These are phyloP conservation scores for Diutina sp. DNA, from an alignment of 1,139 yeast species.

Conservation along the genomic window DNA sequence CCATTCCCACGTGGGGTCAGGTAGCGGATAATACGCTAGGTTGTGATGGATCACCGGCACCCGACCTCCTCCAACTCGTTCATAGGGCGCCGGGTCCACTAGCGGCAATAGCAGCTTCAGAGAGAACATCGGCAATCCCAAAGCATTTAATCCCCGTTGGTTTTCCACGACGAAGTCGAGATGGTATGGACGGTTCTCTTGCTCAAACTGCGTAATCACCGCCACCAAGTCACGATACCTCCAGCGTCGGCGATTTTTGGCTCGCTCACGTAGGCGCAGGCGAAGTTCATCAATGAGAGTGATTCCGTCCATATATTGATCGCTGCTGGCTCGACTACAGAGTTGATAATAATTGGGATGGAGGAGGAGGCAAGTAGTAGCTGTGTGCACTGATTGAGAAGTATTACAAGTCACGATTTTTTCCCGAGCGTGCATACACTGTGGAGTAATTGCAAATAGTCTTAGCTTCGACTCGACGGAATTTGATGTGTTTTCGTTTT, in stretches of 20 bases:
- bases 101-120: slow-evolving; percentile 40
- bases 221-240: not conserved
- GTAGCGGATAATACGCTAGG: slow-evolving; percentile 39
- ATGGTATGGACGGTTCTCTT: slow-evolving; percentile 6
- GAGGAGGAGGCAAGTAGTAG: not conserved
- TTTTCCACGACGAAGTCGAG: slow-evolving; percentile 45
- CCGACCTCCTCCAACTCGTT: slow-evolving; percentile 14
- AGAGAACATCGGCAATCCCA: slow-evolving; percentile 55
- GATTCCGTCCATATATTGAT: not conserved
- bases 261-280: not conserved
- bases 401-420: not conserved
- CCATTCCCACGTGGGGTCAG: slow-evolving; percentile 64
- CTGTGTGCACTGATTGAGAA: not conserved
- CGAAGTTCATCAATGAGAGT: not conserved
- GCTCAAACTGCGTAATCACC: not conserved
- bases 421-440: not conserved
- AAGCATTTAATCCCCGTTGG: slow-evolving; percentile 54
- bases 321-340: not conserved
- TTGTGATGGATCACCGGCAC: slow-evolving; percentile 15
- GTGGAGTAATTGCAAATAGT: not conserved
- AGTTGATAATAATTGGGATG: not conserved
- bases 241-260: not conserved
- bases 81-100: slow-evolving; percentile 45
- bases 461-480: not conserved
- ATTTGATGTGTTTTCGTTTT: not conserved